Evolutionary conservation across 2,329 filamentous ascomycete genomes (phyloP).

Genomic region (Neocatenulostroma microsporum): DNA sequence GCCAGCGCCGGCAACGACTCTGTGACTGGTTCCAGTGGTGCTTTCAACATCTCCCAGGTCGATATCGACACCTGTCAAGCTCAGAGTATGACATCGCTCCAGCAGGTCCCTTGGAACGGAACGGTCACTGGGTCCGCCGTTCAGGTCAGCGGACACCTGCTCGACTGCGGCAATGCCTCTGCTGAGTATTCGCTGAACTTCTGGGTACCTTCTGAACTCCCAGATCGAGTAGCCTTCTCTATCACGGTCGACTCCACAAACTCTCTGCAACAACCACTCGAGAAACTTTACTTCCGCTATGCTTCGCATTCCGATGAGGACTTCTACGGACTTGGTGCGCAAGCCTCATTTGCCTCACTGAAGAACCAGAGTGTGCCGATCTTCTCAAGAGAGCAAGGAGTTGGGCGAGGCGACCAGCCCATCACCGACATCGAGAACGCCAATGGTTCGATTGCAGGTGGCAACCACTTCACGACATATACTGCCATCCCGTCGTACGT

Average conservation of each 20-base stretch:
- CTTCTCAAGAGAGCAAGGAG: slow-evolving; percentile 24
- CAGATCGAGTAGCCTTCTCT: slow-evolving; percentile 17
- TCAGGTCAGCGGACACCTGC: slow-evolving; percentile 17
- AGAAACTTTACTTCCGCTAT: slow-evolving; percentile 22
- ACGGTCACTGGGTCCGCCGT: slow-evolving; percentile 14
- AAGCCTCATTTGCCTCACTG: slow-evolving; percentile 22
- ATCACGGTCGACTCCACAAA: slow-evolving; percentile 11
- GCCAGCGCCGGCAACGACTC: slow-evolving; percentile 21
- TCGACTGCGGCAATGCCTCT: slow-evolving; percentile 13
- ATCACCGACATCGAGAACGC: slow-evolving; percentile 20
- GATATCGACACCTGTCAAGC: slow-evolving; percentile 17
- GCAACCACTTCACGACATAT: slow-evolving; percentile 29
- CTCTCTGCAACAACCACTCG: slow-evolving; percentile 10
- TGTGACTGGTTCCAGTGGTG: slow-evolving; percentile 17
- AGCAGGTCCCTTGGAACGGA: slow-evolving; percentile 11
- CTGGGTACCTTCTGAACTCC: slow-evolving; percentile 16
- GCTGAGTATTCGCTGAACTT: slow-evolving; percentile 17
- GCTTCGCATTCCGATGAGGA: slow-evolving; percentile 18
- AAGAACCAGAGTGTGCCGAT: slow-evolving; percentile 24
- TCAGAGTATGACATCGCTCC: slow-evolving; percentile 16
- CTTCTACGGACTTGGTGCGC: slow-evolving; percentile 24
- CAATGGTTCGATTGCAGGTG: slow-evolving; percentile 23
- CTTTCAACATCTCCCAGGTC: slow-evolving; percentile 21
- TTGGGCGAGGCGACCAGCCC: slow-evolving; percentile 24
- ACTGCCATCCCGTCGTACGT: slow-evolving; percentile 29